Conservation (phyloP, 352 stramenopile species). For the Pseudoperonospora humuli region DNA sequence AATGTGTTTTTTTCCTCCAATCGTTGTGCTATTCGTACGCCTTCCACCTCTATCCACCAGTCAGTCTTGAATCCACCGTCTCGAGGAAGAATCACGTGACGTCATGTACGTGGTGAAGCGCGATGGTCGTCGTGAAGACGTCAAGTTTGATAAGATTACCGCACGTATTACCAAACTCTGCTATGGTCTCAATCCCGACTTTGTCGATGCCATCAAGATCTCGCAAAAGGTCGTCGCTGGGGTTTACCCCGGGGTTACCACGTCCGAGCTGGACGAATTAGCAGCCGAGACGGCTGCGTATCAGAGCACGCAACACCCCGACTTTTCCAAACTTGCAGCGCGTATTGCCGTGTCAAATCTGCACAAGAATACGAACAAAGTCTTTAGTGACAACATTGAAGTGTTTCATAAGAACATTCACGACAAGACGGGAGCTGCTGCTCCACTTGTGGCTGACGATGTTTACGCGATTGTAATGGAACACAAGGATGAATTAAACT, state of each 20-base stretch:
- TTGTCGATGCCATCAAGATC: slow-evolving; percentile 95
- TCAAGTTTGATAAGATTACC: slow-evolving; percentile 99
- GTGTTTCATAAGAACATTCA: slow-evolving; percentile 93
- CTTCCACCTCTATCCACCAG: neutral
- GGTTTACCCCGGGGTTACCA: slow-evolving; percentile 98
- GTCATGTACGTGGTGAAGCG: slow-evolving; percentile 93
- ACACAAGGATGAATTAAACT: slow-evolving; percentile 94
- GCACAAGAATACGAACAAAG: slow-evolving; percentile 98
- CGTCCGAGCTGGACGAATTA: slow-evolving; percentile 97
- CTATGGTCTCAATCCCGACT: slow-evolving; percentile 95
- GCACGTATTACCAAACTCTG: slow-evolving; percentile 97
- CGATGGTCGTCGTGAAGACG: slow-evolving; percentile 87
- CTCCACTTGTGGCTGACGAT: slow-evolving; percentile 92
- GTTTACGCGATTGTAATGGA: slow-evolving; percentile 94
- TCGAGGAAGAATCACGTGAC: neutral
- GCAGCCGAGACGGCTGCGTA: slow-evolving; percentile 97
- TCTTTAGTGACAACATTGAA: slow-evolving; percentile 93
- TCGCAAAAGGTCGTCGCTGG: slow-evolving; percentile 99
- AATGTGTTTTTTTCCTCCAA: slow-evolving; percentile 8
- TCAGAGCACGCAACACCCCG: slow-evolving; percentile 95
- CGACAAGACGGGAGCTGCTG: slow-evolving; percentile 90
- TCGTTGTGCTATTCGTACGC: neutral
- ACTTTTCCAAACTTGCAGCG: slow-evolving; percentile 97
- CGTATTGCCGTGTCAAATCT: slow-evolving; percentile 98
- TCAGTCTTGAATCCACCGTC: slow-evolving; percentile 16